Evolutionary conservation across 441 rosid genomes (phyloP), one percentile per base, ranked within the genome.

Genomic region (Populus hybrid): DNA sequence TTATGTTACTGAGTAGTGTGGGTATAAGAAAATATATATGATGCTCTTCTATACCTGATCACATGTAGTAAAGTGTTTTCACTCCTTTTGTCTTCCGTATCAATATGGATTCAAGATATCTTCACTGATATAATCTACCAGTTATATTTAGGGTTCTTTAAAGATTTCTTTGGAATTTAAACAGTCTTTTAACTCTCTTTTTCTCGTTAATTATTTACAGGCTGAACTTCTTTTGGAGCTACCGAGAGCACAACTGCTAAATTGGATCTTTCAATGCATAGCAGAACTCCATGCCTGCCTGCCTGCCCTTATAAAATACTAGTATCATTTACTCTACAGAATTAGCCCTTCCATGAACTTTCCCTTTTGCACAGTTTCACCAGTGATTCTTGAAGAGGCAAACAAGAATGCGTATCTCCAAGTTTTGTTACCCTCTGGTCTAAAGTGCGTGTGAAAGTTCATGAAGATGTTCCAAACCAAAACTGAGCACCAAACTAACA

Each of bases 161-260:
- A 59, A n/a, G 23, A 8, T 6, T 8, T 76, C 54, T 40, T 59
- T 18, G 73, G 54, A 65, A 21, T 21, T 24, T 67, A 14, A 76
- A 28, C 24, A 30, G 34, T 40, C 63, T 11, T 61, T 63, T 57
- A n/a, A 46, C 20, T 12, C 6, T 46, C 1, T 76, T 67, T 54
- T 20, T 50, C 34, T 59, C 46, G 38, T 67, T 50, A 5, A 65
- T 72, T 59, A 32, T 9, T 67, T 23, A 79, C 93, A 96, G 99
- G 99, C 99, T 10, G 96, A 93, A 79, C 98, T 96, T 81, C 93
- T 96, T 85, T 82, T 96, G 83, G 97, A 96, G 90, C 93, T 96
- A 69, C 99, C 98, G 16, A 86, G 88, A 84, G 98, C 94, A 78
- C 96, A 93, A 76, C 87, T 96, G 69, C 90, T 96, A 70, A 93